Evolutionary conservation across 2,329 filamentous ascomycete species (phyloP).

Genomic region (Boeremia lycopersici): DNA sequence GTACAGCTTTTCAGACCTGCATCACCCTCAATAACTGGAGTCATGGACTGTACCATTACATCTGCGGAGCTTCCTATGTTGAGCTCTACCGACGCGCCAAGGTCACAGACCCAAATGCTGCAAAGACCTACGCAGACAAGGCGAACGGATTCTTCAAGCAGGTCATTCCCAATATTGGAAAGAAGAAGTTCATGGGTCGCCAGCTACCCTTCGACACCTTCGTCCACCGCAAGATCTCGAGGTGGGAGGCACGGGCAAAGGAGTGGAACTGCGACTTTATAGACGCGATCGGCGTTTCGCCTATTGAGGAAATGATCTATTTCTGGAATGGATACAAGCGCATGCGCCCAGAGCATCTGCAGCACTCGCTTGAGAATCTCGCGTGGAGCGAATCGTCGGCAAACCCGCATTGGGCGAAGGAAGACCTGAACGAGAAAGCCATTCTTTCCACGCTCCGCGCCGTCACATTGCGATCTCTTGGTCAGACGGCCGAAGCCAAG

Average conservation of each 20-base stretch:
- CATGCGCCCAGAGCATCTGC: constrained; percentile 71
- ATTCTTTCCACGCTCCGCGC: constrained; percentile 71
- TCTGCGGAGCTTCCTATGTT: constrained; percentile 77
- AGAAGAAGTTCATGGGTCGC: constrained; percentile 87
- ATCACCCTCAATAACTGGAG: constrained; percentile 77
- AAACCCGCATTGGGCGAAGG: constrained; percentile 57
- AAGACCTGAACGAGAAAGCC: constrained; percentile 65
- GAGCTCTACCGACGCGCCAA: constrained; percentile 76
- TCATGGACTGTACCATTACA: constrained; percentile 86
- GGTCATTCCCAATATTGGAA: constrained; percentile 75
- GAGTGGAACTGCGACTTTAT: constrained; percentile 67
- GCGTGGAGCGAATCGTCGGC: constrained; percentile 66
- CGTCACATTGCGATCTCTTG: constrained; percentile 68
- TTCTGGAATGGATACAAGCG: constrained; percentile 90
- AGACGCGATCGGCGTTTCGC: constrained; percentile 81
- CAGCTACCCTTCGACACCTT: constrained; percentile 91
- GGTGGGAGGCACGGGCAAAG: constrained; percentile 82
- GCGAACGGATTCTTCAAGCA: constrained; percentile 74
- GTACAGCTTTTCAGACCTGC: constrained; percentile 71
- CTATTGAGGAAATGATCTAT: constrained; percentile 88
- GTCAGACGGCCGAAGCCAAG: constrained; percentile 68
- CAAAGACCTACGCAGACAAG: constrained; percentile 46
- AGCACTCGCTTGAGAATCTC: constrained; percentile 67
- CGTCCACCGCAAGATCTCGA: constrained; percentile 79
- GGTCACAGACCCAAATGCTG: constrained; percentile 50